These are phyloP conservation scores for Trametes hirsuta DNA, from an alignment of 1,284 basidiomycete genomes.

Conservation along the genomic window DNA sequence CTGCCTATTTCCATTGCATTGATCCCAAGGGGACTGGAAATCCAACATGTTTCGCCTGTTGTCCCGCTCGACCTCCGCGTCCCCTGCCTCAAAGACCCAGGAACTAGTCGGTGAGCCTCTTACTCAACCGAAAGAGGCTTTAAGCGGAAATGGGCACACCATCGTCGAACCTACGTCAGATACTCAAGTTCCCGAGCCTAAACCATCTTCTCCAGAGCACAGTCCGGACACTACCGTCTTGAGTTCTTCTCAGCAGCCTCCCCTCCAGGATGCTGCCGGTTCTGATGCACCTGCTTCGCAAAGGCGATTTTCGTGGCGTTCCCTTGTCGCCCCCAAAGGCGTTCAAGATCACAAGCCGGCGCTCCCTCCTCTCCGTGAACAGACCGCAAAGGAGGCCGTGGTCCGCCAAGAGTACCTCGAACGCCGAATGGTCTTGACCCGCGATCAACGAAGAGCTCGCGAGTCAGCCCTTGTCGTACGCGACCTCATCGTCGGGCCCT, in stretches of 20 bases:
- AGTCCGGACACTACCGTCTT: background rate
- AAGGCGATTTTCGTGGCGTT: constrained; percentile 34
- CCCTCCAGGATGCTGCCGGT: background rate
- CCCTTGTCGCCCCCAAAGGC: constrained; percentile 21
- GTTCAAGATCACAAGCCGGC: constrained; percentile 39
- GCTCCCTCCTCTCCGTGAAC: constrained; percentile 42
- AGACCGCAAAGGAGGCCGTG: constrained; percentile 15
- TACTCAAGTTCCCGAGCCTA: background rate
- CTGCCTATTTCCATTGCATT: no score
- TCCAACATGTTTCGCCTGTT: background rate
- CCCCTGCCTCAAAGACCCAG: background rate
- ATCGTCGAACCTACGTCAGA: background rate
- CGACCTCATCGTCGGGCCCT: constrained; percentile 66
- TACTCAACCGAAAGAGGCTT: background rate
- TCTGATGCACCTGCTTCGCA: no score
- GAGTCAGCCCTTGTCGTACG: constrained; percentile 65
- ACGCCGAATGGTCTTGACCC: constrained; percentile 35
- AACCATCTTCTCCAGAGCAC: background rate
- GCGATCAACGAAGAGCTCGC: constrained; percentile 62
- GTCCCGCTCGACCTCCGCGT: background rate
- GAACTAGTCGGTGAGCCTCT: background rate
- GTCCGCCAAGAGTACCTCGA: constrained; percentile 21
- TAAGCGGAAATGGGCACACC: background rate
- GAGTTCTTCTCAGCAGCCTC: background rate
- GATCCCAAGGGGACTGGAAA: background rate